Conservation (phyloP, 495 filamentous ascomycete species). For the Aspergillus conjunctus region DNA sequence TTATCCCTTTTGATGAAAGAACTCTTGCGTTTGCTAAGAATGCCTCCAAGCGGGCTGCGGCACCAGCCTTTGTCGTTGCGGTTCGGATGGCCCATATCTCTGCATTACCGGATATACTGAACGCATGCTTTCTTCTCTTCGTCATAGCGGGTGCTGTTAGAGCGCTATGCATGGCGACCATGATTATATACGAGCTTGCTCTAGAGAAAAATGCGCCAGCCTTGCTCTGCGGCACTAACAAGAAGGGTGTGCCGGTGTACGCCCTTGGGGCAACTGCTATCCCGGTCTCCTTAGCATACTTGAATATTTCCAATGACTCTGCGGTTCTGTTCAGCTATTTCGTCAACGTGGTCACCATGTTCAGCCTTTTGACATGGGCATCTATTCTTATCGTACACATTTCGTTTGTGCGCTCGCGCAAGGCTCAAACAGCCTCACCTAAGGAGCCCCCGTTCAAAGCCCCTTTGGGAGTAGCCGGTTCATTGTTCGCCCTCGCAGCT, state of each 20-base stretch:
- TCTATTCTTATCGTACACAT: constrained; percentile 80
- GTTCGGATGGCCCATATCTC: constrained; percentile 52
- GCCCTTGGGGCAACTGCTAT: constrained; percentile 60
- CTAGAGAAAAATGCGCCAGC: constrained; percentile 68
- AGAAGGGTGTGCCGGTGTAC: constrained; percentile 70
- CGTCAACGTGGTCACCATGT: constrained; percentile 76
- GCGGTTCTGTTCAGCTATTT: constrained; percentile 73
- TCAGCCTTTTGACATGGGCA: constrained; percentile 68
- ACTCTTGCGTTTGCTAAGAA: constrained; percentile 43
- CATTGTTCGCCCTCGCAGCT: constrained; percentile 62
- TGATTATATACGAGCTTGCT: constrained; percentile 75
- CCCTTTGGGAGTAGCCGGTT: constrained; percentile 67
- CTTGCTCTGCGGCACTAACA: constrained; percentile 67
- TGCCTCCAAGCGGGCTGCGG: constrained; percentile 36
- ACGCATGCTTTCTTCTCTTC: constrained; percentile 71
- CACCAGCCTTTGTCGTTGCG: constrained; percentile 64
- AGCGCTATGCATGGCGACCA: constrained; percentile 62
- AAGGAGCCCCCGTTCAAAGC: constrained; percentile 68
- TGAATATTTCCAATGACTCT: constrained; percentile 67
- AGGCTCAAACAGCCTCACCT: constrained; percentile 66
- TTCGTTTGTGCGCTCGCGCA: constrained; percentile 69
- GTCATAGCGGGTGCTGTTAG: constrained; percentile 74
- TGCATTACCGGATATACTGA: constrained; percentile 56
- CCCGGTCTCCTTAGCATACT: constrained; percentile 68
- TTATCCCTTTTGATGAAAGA: constrained; percentile 52